phyloP scores from a whole-genome alignment of 768 basidiomycete species.

The Lentinula sp. region DNA sequence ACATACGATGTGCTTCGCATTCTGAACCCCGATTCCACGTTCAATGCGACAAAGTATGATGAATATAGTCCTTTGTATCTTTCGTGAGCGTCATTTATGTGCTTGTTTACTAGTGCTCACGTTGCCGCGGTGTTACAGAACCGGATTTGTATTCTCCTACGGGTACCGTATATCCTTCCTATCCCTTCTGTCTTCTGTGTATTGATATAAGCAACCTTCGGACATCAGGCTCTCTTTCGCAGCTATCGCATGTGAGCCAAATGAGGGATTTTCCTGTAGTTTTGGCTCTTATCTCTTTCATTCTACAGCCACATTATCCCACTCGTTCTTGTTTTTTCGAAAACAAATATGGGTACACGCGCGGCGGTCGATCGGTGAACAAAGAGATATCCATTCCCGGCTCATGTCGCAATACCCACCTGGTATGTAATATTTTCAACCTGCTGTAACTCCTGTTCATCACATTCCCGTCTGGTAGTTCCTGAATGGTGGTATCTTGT shows the following conservation, averaged over 20 bases:
- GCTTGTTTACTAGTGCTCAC: background rate
- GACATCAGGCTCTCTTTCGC: slow-evolving; percentile 40
- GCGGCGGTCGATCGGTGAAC: slow-evolving; percentile 43
- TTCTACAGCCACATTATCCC: slow-evolving; percentile 1
- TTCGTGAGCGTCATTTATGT: slow-evolving; percentile 25
- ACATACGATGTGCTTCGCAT: slow-evolving; percentile 39
- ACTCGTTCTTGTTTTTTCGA: slow-evolving; percentile 35
- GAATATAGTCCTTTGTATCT: slow-evolving; percentile 43
- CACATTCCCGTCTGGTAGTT: slow-evolving; percentile 26
- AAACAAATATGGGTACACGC: slow-evolving; percentile 46
- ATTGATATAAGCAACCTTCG: background rate
- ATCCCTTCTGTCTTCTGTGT: background rate
- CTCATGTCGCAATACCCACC: slow-evolving; percentile 49
- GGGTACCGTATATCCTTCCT: slow-evolving; percentile 20
- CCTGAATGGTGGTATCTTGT: slow-evolving; percentile 56
- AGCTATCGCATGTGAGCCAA: slow-evolving; percentile 46
- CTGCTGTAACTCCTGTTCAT: background rate
- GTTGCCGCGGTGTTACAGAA: slow-evolving; percentile 23
- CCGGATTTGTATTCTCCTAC: slow-evolving; percentile 52
- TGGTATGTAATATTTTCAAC: slow-evolving; percentile 14
- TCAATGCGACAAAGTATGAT: slow-evolving; percentile 39
- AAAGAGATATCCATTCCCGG: slow-evolving; percentile 55
- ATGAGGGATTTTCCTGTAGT: slow-evolving; percentile 2
- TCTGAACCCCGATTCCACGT: slow-evolving; percentile 29
- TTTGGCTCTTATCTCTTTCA: background rate